These are phyloP conservation scores for Funneliformis caledonium DNA, from an alignment of 371 early-diverging fungal genomes.

Conservation along the genomic window DNA sequence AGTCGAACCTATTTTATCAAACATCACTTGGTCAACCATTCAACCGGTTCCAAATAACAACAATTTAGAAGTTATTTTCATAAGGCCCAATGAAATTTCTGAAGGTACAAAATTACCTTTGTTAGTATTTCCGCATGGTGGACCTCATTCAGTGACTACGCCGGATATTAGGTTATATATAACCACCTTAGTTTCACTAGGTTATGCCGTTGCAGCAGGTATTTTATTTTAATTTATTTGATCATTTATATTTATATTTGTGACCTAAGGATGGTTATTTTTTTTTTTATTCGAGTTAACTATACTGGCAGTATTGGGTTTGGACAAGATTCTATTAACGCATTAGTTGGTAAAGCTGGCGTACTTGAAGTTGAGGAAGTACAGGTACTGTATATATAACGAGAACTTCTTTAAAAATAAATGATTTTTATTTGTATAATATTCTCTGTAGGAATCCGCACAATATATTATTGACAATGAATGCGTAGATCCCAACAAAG, in stretches of 20 bases:
- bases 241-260: not conserved
- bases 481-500: constrained; percentile 49
- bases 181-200: constrained; percentile 51
- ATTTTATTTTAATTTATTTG: not conserved
- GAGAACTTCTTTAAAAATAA: not conserved
- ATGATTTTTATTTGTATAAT: constrained; percentile 11
- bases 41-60: not conserved
- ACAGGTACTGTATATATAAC: constrained; percentile 46
- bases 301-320: constrained; percentile 77
- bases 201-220: constrained; percentile 55
- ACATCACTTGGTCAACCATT: not conserved
- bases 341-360: constrained; percentile 69
- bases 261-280: not conserved
- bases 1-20: constrained; percentile 1
- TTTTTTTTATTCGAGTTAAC: constrained; percentile 57
- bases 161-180: constrained; percentile 47
- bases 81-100: not conserved
- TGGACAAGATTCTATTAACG: constrained; percentile 65
- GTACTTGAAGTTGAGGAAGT: constrained; percentile 66
- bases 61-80: not conserved
- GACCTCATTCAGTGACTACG: constrained; percentile 58
- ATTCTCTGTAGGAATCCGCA: not conserved
- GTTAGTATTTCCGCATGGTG: constrained; percentile 65
- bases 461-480: constrained; percentile 39
- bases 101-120: constrained; percentile 42